Base-by-base conservation (phyloP, 23 red algal genomes). In the Gracilaria domingensis region DNA sequence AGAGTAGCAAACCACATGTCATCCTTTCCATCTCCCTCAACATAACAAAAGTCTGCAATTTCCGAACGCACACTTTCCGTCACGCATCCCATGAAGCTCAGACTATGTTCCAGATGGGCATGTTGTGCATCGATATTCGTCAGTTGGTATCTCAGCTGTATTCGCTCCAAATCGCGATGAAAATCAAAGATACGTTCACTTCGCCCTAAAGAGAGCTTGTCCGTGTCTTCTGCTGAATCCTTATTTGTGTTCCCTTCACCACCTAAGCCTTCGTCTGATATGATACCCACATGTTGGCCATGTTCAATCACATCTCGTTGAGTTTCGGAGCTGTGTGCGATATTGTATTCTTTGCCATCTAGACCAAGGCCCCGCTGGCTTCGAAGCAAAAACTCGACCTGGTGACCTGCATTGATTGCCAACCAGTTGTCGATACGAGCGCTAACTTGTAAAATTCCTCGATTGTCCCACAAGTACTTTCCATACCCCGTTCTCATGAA, bases 351-450 rank as follows among this genome's bases (percentile, higher is more conserved):
- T 34, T 65, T 54, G 20, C 72, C 39, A 23, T 78, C 44, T 20
- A 59, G 30, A 65, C 55, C 49, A 21, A 48, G 47, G 8, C 55
- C 71, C 12, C 39, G 55, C 36, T 77, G 47, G 20, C 56, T 45
- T 11, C 40, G 18, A 30, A 89, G 39, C 55, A 89, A 57, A 66
- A 66, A 66, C 35, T 66, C 86, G 23, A 89, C 29, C 20, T 89
- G 86, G 16, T 37, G 71, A 28, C 86, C 86, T 30, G 23, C 55
- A 39, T 28, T 39, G 57, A 89, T 51, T 3, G 86, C 71, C 23
- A 89, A 30, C 86, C 86, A 89, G 72, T 89, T 89, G 66, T 89
- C 86, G 39, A 89, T 89, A 36, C 86, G 71, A 32, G 86, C 86
- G 51, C 86, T 89, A 24, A 89, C 75, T 55, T 89, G 86, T 8